Conservation (phyloP, 129 eudicot species). For the Ambrosia artemisiifolia region DNA sequence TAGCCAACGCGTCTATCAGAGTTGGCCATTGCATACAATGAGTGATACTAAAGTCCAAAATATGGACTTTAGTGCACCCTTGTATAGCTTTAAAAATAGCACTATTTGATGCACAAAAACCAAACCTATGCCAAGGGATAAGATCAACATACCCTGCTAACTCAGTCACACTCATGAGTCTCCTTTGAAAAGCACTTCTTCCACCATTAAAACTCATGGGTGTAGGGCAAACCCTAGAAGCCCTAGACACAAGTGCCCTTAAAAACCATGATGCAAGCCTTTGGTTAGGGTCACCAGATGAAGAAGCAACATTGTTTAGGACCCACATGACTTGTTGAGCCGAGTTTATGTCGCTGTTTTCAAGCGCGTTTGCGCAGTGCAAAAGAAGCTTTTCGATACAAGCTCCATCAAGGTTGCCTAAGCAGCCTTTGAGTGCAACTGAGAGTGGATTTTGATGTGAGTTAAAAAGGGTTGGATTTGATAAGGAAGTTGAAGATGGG, state of each 20-base stretch:
- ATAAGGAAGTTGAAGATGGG: slow-evolving; percentile 39
- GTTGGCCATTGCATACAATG: slow-evolving; percentile 94
- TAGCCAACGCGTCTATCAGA: slow-evolving; percentile 60
- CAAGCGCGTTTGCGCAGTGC: slow-evolving; percentile 78
- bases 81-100: slow-evolving; percentile 55
- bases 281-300: slow-evolving; percentile 77
- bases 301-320: slow-evolving; percentile 75
- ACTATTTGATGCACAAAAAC: slow-evolving; percentile 76
- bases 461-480: slow-evolving; percentile 32
- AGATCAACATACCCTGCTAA: slow-evolving; percentile 81
- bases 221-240: slow-evolving; percentile 69
- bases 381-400: slow-evolving; percentile 77
- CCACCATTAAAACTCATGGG: slow-evolving; percentile 39
- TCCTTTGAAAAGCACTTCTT: slow-evolving; percentile 25
- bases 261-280: slow-evolving; percentile 78
- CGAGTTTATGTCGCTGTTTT: slow-evolving; percentile 59
- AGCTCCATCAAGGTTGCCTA: slow-evolving; percentile 71
- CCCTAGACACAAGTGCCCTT: slow-evolving; percentile 63
- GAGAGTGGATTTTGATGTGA: slow-evolving; percentile 43
- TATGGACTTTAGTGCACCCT: slow-evolving; percentile 60
- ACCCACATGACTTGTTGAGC: slow-evolving; percentile 98
- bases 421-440: slow-evolving; percentile 53
- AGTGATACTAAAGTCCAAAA: slow-evolving; percentile 67
- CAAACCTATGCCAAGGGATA: slow-evolving; percentile 84
- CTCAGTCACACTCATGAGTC: slow-evolving; percentile 67